These are phyloP conservation scores for Eucalyptus urophylla DNA, from an alignment of 345 rosid genomes.

Conservation along the genomic window DNA sequence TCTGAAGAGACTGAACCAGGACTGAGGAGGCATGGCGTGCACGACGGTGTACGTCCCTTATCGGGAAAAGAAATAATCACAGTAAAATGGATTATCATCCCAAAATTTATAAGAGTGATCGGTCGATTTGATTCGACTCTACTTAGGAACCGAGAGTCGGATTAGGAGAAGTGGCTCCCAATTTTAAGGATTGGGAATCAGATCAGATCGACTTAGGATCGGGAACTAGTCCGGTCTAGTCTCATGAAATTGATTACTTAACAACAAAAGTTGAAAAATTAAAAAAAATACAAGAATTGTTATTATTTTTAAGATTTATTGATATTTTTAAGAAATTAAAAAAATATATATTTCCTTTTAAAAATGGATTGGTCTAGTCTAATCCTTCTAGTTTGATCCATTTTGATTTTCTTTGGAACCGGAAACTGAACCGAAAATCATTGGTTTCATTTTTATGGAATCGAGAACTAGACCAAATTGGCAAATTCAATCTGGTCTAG, in stretches of 20 bases:
- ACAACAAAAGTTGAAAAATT: accelerated
- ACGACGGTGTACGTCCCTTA: too few relatives aligned
- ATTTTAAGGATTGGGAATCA: too few relatives aligned
- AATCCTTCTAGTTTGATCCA: accelerated
- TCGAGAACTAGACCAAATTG: accelerated
- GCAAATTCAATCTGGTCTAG: accelerated
- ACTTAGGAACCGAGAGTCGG: too few relatives aligned
- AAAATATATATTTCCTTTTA: too few relatives aligned
- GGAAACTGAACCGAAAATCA: accelerated
- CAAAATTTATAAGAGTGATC: too few relatives aligned
- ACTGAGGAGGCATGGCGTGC: not conserved
- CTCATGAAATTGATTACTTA: too few relatives aligned
- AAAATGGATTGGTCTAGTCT: accelerated
- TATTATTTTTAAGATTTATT: too few relatives aligned
- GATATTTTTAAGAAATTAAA: too few relatives aligned
- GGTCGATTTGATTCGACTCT: accelerated
- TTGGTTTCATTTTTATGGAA: accelerated
- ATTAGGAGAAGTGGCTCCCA: too few relatives aligned
- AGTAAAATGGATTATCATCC: too few relatives aligned
- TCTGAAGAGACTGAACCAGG: not conserved
- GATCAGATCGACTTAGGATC: too few relatives aligned
- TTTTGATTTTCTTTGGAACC: accelerated
- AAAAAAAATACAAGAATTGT: accelerated
- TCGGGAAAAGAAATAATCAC: too few relatives aligned
- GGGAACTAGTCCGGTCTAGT: accelerated